A percentile compares a stretch with the other conserved stretches of the same genome.
Conservation (phyloP, 73 alveolate species). For the Paraurostyla sp. region DNA sequence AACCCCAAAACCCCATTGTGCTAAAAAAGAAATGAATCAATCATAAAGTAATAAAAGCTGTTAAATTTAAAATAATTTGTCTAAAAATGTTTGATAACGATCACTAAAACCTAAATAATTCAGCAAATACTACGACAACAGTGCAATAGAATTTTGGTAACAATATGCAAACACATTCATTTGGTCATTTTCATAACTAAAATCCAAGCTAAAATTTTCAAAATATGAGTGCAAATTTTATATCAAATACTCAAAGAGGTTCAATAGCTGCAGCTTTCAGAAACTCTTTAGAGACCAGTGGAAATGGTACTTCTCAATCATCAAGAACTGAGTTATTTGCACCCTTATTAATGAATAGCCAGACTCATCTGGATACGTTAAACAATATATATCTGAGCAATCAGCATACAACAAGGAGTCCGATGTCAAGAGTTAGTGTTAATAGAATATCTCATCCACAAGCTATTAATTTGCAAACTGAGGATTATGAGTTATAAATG, state of each 20-base stretch:
- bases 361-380: not conserved
- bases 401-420: not conserved
- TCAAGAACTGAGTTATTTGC: not conserved
- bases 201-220: not conserved
- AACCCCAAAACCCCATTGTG: too few species aligned
- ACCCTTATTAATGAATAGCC: not conserved
- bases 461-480: not conserved
- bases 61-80: not conserved
- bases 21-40: too few species aligned
- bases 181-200: not conserved
- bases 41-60: not conserved
- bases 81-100: conserved; percentile 10
- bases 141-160: not conserved
- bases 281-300: too few species aligned
- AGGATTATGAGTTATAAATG: too few species aligned
- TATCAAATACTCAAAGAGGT: not conserved
- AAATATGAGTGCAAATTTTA: not conserved
- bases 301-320: not conserved
- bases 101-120: not conserved
- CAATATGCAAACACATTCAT: not conserved
- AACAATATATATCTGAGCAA: not conserved
- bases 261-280: not conserved
- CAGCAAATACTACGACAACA: not conserved
- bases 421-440: not conserved
- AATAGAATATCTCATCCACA: not conserved